Base-by-base conservation (phyloP, 805 yeast species). In the Cyberlindnera bimundalis region DNA sequence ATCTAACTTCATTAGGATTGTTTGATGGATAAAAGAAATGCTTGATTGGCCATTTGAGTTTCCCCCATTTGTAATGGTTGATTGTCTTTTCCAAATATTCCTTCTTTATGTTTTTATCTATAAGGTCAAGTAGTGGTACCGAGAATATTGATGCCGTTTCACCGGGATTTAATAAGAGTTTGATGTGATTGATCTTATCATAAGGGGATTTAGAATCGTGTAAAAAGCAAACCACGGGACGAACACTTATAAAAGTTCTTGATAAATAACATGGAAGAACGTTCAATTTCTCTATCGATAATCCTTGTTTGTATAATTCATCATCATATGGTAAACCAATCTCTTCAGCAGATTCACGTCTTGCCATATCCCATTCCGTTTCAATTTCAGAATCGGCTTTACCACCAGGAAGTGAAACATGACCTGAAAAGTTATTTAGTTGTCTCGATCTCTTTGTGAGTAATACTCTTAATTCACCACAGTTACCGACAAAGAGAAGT, bases 351-450 rank as follows among this genome's bases (percentile, higher is more conserved):
- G 89, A 79, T 60, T 90, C 98, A 24, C 98, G 67, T 43, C 95
- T 68, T 0, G 96, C 83, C 29, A 83, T 81, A 32, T 74, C 73
- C 71, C 83, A 81, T 42, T 84, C 86, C 12, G 73, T 61, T 51
- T 87, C 88, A 15, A 74, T 66, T 0, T 73, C 78, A 30, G 51
- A 56, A 59, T 90, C 97, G 5, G 95, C 89, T 56, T 83, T 86
- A 8, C 97, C 98, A 3, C 98, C 98, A 4, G 98, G 98, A 8
- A 90, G 68, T 2, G 96, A 87, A 6, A 85, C 84, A 59, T 90
- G 96, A 5, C 97, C 96, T 0, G 93, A 84, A 64, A 89, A 90
- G 39, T 76, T 76, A 35, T 79, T 68, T 52, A 91, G 67, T 27
- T 72, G 68, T 35, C 83, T 69, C 3, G 95, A 79, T 46, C 98